Conservation (phyloP, 2,329 filamentous ascomycete species). For the Curvularia verruculosa region DNA sequence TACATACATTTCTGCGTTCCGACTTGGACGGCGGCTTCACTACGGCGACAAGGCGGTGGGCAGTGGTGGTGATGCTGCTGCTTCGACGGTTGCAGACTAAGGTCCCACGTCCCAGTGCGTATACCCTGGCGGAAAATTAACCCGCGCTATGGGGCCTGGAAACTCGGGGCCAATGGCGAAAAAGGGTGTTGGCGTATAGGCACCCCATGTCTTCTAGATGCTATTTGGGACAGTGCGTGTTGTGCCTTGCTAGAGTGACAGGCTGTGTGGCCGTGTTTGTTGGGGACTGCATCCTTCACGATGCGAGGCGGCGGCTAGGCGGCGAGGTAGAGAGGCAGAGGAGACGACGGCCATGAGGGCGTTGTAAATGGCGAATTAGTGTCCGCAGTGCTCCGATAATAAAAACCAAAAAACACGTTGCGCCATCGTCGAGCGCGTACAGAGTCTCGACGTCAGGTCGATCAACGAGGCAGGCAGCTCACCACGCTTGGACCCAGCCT, state of each 20-base stretch:
- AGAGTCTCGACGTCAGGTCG: constrained; percentile 17
- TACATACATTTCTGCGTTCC: background rate
- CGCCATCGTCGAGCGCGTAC: constrained; percentile 5
- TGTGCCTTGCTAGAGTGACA: background rate
- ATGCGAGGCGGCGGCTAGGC: background rate
- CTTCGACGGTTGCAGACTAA: background rate
- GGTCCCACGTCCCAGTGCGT: background rate
- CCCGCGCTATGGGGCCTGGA: constrained; percentile 14
- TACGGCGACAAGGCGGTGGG: background rate
- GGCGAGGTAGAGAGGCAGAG: background rate
- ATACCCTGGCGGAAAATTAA: background rate
- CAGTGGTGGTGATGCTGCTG: background rate
- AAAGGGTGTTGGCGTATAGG: background rate
- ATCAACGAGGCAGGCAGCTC: constrained; percentile 13
- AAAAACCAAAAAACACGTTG: background rate
- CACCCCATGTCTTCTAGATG: constrained; percentile 5
- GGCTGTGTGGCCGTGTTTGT: constrained; percentile 1
- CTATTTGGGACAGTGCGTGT: constrained; percentile 6
- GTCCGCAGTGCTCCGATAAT: background rate
- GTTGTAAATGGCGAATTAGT: background rate
- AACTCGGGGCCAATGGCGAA: constrained; percentile 20
- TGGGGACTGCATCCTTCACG: background rate
- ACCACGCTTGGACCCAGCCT: constrained; percentile 20
- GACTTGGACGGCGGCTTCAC: background rate
- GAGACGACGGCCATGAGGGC: background rate